Evolutionary conservation across 208 protist genomes (phyloP).

Genomic region (Strigomonas galati): DNA sequence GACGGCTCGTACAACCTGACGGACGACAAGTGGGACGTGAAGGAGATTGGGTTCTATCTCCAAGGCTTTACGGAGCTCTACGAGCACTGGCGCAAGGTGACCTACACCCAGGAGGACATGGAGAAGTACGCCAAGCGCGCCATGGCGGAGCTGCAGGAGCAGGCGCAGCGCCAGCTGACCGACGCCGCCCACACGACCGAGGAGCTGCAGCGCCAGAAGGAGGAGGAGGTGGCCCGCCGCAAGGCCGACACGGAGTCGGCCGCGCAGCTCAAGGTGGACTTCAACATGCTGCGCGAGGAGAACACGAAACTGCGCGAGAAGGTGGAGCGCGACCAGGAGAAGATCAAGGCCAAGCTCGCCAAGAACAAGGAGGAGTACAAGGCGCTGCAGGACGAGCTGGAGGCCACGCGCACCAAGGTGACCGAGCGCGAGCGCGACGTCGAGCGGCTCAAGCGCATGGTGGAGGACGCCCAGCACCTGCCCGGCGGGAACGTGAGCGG

Average conservation of each 20-base stretch:
- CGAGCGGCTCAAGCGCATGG: constrained; percentile 71
- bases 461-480: constrained; percentile 50
- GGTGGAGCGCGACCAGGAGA: constrained; percentile 88
- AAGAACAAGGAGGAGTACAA: constrained; percentile 82
- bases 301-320: constrained; percentile 87
- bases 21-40: constrained; percentile 80
- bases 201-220: constrained; percentile 60
- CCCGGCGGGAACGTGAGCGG: not conserved
- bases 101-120: constrained; percentile 86
- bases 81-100: constrained; percentile 67
- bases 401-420: constrained; percentile 39
- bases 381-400: constrained; percentile 68
- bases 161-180: constrained; percentile 68
- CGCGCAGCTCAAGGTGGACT: constrained; percentile 81
- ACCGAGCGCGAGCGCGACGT: constrained; percentile 76
- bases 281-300: constrained; percentile 72
- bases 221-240: constrained; percentile 66
- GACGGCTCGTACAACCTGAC: constrained; percentile 62
- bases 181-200: constrained; percentile 61
- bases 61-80: constrained; percentile 72
- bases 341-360: constrained; percentile 84
- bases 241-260: constrained; percentile 57
- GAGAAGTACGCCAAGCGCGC: constrained; percentile 77
- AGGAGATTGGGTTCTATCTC: constrained; percentile 82
- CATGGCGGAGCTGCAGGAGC: constrained; percentile 54